A percentile compares a stretch with the other conserved stretches of the same genome.
These are phyloP conservation scores for Dictyostelium firmibasis DNA, from an alignment of 78 protist species.

Conservation along the genomic window DNA sequence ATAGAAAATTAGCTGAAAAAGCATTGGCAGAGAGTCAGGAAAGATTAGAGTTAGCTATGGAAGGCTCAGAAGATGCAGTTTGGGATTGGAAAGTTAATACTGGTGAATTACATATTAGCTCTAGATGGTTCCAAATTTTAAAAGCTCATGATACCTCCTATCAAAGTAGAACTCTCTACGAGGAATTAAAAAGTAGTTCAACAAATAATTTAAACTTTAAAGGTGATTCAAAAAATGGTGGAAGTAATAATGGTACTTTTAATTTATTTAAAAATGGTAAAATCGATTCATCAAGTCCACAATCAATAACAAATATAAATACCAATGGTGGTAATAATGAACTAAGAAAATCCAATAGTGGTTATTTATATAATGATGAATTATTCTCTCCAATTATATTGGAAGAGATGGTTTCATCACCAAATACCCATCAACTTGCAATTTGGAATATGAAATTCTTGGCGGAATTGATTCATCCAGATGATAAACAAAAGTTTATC, in stretches of 20 bases:
- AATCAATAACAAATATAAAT: not conserved
- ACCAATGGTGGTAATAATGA: not conserved
- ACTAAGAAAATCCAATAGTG: not conserved
- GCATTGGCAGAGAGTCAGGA: slow-evolving; percentile 69
- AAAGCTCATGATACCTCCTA: slow-evolving; percentile 23
- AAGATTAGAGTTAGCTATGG: slow-evolving; percentile 71
- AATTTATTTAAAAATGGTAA: slow-evolving; percentile 7
- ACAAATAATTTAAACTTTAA: not conserved
- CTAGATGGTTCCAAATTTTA: slow-evolving; percentile 67
- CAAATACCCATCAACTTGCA: slow-evolving; percentile 69
- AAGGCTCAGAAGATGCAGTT: slow-evolving; percentile 69
- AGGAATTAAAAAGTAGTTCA: slow-evolving; percentile 16
- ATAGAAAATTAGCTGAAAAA: slow-evolving; percentile 50
- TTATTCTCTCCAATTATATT: slow-evolving; percentile 42
- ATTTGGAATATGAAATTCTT: slow-evolving; percentile 60
- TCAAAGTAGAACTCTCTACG: slow-evolving; percentile 40
- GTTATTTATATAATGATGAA: slow-evolving; percentile 19
- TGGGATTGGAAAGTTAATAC: slow-evolving; percentile 77
- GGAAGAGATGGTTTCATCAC: slow-evolving; percentile 19
- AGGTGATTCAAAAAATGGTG: not conserved
- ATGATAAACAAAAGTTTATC: slow-evolving; percentile 44
- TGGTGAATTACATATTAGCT: slow-evolving; percentile 52
- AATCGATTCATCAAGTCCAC: not conserved
- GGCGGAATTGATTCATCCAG: slow-evolving; percentile 55
- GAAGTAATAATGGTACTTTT: slow-evolving; percentile 7